These are phyloP conservation scores for Ensete glaucum DNA, from an alignment of 176 grass and related monocot species.

Conservation along the genomic window DNA sequence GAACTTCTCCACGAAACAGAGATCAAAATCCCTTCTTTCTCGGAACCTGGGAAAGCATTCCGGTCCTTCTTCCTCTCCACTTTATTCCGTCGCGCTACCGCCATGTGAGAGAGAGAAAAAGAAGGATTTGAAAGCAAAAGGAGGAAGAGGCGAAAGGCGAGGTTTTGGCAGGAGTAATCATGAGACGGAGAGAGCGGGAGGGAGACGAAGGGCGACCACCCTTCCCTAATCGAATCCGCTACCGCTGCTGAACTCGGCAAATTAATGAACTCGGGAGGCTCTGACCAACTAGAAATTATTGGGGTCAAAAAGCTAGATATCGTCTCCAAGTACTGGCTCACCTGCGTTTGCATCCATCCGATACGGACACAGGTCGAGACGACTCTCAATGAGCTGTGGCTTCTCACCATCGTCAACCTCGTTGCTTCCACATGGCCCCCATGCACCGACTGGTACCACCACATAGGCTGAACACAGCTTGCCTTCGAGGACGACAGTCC, in stretches of 20 bases:
- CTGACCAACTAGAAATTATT: too few species aligned
- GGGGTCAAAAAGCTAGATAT: too few species aligned
- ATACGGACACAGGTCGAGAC: not conserved
- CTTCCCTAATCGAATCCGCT: not conserved
- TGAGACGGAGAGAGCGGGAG: not conserved
- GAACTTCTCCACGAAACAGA: not conserved
- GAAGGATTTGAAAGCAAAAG: not conserved
- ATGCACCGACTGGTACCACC: too few species aligned
- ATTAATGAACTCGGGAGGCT: too few species aligned
- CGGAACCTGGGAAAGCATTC: slow-evolving; percentile 7
- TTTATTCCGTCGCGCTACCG: not conserved
- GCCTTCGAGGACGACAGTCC: too few species aligned
- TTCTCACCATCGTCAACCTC: too few species aligned
- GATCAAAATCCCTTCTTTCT: slow-evolving; percentile 1
- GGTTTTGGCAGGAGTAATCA: not conserved
- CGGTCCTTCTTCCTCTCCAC: not conserved
- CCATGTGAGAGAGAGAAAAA: slow-evolving; percentile 1
- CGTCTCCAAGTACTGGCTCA: too few species aligned
- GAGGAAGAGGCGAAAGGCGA: not conserved
- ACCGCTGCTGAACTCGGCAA: not conserved
- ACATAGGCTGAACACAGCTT: too few species aligned
- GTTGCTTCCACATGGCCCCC: too few species aligned
- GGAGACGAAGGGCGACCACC: not conserved
- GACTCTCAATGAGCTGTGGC: not conserved
- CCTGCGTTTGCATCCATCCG: too few species aligned